These are phyloP conservation scores for Ogataea pini DNA, from an alignment of 805 yeast genomes.

Conservation along the genomic window DNA sequence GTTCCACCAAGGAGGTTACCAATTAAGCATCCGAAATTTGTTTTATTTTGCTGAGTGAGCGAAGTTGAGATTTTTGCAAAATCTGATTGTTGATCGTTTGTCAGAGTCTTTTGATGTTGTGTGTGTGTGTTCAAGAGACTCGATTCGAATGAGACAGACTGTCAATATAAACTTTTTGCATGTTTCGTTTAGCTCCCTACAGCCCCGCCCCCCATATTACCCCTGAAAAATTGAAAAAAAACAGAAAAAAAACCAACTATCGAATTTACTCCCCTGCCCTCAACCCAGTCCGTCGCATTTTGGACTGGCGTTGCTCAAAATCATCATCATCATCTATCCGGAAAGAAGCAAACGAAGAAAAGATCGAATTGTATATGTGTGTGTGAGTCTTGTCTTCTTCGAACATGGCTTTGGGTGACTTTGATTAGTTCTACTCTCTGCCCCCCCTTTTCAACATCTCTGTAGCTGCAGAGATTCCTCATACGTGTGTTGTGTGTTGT, in stretches of 20 bases:
- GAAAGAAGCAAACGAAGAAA: constrained; percentile 9
- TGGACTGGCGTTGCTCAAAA: not conserved
- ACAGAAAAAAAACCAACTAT: not conserved
- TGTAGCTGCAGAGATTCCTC: constrained; percentile 1
- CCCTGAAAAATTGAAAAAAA: not conserved
- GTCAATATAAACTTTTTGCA: no score
- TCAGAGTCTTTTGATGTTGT: constrained; percentile 3
- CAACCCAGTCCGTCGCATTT: not conserved
- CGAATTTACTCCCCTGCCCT: not conserved
- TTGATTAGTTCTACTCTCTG: constrained; percentile 19
- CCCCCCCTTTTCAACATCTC: constrained; percentile 14
- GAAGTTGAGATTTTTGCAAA: no score
- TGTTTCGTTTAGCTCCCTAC: no score
- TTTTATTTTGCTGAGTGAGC: no score
- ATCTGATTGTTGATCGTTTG: no score
- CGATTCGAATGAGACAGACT: not conserved
- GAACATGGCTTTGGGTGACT: constrained; percentile 19
- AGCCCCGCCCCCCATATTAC: no score
- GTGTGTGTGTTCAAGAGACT: constrained; percentile 15
- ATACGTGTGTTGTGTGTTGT: constrained; percentile 5
- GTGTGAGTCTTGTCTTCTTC: constrained; percentile 16
- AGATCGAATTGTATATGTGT: constrained; percentile 19
- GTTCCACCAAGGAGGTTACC: constrained; percentile 17
- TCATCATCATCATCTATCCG: not conserved
- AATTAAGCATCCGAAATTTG: not conserved